phyloP scores from a whole-genome alignment of 2,329 filamentous ascomycete species.

The Fusarium equiseti region DNA sequence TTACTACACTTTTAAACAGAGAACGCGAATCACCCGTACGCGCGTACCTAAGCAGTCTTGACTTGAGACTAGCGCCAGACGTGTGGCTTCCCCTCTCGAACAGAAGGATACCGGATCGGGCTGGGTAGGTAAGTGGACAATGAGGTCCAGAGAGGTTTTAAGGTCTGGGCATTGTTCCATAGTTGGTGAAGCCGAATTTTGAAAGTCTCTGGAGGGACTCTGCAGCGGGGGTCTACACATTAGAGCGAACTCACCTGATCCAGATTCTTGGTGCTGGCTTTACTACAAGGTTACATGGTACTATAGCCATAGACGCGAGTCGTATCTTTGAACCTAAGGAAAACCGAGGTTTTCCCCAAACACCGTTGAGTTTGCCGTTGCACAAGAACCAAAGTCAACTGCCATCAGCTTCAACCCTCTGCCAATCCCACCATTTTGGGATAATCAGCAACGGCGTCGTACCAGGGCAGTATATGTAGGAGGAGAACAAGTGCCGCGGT shows the following conservation, averaged over 20 bases:
- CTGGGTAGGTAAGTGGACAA: not conserved
- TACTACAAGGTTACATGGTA: no score
- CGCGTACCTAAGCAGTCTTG: constrained; percentile 1
- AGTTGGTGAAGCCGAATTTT: not conserved
- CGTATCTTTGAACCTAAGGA: not conserved
- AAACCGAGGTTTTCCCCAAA: not conserved
- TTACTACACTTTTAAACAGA: not conserved
- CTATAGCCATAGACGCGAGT: not conserved
- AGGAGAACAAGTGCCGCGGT: not conserved
- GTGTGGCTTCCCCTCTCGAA: not conserved
- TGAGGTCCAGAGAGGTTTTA: not conserved
- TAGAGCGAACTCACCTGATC: not conserved
- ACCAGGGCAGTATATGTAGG: not conserved
- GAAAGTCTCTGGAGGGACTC: not conserved
- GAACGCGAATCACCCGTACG: constrained; percentile 2
- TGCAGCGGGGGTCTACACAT: not conserved
- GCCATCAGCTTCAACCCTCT: not conserved
- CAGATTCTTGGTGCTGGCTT: not conserved
- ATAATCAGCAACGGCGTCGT: not conserved
- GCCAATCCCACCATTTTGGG: not conserved
- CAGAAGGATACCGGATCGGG: constrained; percentile 13
- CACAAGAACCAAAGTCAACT: not conserved
- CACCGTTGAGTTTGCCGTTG: not conserved
- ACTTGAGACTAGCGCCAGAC: constrained; percentile 7
- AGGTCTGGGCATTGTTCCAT: not conserved